Base-by-base conservation (phyloP, 2,329 filamentous ascomycete genomes). In the Penicillium janthinellum region DNA sequence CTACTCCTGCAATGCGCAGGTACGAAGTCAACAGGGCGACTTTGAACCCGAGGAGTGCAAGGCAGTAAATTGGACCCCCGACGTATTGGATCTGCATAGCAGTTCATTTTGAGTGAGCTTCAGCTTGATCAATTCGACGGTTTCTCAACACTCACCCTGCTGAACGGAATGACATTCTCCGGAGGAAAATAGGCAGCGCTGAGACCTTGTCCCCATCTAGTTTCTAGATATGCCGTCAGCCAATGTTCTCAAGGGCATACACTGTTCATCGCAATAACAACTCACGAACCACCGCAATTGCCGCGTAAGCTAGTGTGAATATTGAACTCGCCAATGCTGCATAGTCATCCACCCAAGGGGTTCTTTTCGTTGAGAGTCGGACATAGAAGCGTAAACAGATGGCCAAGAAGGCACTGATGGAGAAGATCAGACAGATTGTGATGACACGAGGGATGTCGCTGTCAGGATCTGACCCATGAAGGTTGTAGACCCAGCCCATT, bases 11-110 rank as follows among this genome's bases (percentile, higher is more conserved):
- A 47, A 83, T 80, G 1, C 81, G 78, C 0, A 82, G 64, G 28
- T 83, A 83, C 0, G 79, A 80, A 1, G 80, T 66, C 4, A 83
- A 66, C 1, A 83, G 67, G 39, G 80, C 79, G 20, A 81, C 70
- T 57, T 83, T 83, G 67, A 83, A 83, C 1, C 76, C 77, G 3
- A 81, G 72, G 25, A 83, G 54, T 22, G 65, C 67, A 28, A 73
- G 60, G 2, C 59, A 64, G 54, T 73, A 73, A 2, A 70, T 25
- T 2, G 70, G 70, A 4, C 70, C 70, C 17, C 70, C 68, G 11
- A 56, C 58, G 34, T 73, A 73, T 45, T 45, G 42, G 5, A 45
- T 4, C 42, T 45, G 42, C 4, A 45, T 14, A 22, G 28, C 1
- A 5, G 6, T 45, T 45, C 15, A 45, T 22, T 4, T 20, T 6